Base-by-base conservation (phyloP, 1,139 yeast genomes). In the Suhomyces chickasaworum region DNA sequence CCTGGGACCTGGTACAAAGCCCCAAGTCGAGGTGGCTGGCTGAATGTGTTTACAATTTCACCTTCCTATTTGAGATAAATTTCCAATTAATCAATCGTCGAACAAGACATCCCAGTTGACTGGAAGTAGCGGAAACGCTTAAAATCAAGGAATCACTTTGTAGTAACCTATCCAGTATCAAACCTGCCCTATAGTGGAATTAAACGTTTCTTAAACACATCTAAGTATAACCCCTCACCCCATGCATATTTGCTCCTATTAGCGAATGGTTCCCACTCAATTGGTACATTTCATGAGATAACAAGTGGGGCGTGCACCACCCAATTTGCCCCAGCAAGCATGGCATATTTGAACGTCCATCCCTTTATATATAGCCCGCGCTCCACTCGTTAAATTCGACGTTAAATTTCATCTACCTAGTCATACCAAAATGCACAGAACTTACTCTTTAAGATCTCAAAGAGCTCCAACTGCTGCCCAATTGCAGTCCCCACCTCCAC, bases 381-480 rank as follows among this genome's bases (percentile, higher is more conserved):
- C 36, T 39, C 41, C 39, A 21, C 37, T 22, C 18, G 13, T 10
- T 3, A 13, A 30, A 16, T 21, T 33, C 32, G 37, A 39, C 36
- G 37, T 23, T 21, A 37, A 37, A 25, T 37, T 37, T 37, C 39
- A 37, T 16, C 39, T 23, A 34, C 18, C 25, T 32, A n/a, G 5
- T n/a, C 8, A 15, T 30, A 27, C 37, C 42, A 47, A 48, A 43
- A 84, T 86, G 91, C 90, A 86, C 75, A 84, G 89, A 83, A 86
- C 95, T 22, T 86, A 86, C 68, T 86, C 93, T 31, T 75, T 86
- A 67, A 84, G 93, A 81, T 80, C 84, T 54, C 71, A 78, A 53
- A 84, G 89, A 72, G 89, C 90, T 42, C 91, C 91, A 57, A 85
- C 91, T 41, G 91, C 91, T 54, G 79, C 90, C 50, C 90, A 86